These are phyloP conservation scores for Fusarium sp. DNA, from an alignment of 2,329 filamentous ascomycete genomes.

Conservation along the genomic window DNA sequence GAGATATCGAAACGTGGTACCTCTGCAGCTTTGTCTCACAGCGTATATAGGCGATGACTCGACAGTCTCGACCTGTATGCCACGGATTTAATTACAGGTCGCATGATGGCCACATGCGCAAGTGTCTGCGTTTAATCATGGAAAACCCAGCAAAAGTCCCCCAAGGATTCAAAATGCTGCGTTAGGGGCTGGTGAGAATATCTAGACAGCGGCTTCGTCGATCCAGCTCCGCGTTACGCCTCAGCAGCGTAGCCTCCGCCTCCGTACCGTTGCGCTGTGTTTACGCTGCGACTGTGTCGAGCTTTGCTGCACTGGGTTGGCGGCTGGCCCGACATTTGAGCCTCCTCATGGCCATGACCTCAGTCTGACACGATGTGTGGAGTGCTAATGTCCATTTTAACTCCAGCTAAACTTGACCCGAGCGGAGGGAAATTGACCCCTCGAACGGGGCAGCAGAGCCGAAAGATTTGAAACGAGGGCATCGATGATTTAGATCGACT, in stretches of 20 bases:
- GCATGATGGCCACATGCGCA: conserved; percentile 19
- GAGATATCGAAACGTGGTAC: conserved; percentile 13
- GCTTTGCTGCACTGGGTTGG: conserved; percentile 12
- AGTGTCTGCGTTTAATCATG: conserved; percentile 3
- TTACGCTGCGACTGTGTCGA: background rate
- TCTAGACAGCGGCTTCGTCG: conserved; percentile 12
- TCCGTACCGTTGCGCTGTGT: background rate
- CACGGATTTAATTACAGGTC: conserved; percentile 16
- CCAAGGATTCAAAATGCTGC: conserved; percentile 12
- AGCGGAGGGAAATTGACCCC: conserved; percentile 38
- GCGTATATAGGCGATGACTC: conserved; percentile 11
- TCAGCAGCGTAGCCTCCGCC: conserved; percentile 2
- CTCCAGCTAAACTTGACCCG: conserved; percentile 36
- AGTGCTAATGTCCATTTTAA: conserved; percentile 33
- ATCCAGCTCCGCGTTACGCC: conserved; percentile 14
- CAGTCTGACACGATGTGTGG: conserved; percentile 47
- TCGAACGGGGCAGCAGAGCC: conserved; percentile 29
- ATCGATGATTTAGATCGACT: conserved; percentile 41
- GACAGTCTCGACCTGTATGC: conserved; percentile 5
- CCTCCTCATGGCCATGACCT: conserved; percentile 45
- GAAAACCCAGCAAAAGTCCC: conserved; percentile 22
- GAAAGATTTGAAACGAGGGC: conserved; percentile 35
- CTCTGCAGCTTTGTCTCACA: conserved; percentile 5
- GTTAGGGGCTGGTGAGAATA: conserved; percentile 32
- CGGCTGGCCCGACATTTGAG: conserved; percentile 36